These are phyloP conservation scores for Vitis cinerea DNA, from an alignment of 164 flowering plant genomes.

Conservation along the genomic window DNA sequence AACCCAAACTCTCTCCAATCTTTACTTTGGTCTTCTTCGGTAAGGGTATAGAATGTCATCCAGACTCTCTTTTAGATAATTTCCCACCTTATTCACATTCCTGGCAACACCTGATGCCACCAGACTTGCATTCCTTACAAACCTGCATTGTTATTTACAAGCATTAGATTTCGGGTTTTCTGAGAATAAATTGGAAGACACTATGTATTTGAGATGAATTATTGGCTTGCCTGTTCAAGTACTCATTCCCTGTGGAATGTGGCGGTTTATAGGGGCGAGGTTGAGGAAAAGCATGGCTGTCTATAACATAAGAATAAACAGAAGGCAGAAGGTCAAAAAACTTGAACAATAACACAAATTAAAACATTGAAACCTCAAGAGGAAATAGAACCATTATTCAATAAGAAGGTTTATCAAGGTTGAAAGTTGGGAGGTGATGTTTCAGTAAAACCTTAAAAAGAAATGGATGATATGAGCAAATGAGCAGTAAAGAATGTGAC, in stretches of 20 bases:
- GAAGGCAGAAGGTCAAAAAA: not conserved
- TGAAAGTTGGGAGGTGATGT: no score
- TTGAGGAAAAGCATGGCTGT: conserved; percentile 40
- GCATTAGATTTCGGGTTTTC: not conserved
- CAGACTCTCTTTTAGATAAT: conserved; percentile 55
- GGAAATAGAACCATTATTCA: no score
- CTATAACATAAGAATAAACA: conserved; percentile 23
- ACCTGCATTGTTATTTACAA: conserved; percentile 40
- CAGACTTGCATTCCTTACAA: conserved; percentile 63
- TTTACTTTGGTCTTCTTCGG: conserved; percentile 66
- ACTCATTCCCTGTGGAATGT: conserved; percentile 48
- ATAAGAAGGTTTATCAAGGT: no score
- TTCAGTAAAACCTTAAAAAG: no score
- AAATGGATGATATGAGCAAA: no score
- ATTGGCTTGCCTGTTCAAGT: conserved; percentile 53
- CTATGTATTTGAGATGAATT: not conserved
- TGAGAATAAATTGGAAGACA: not conserved
- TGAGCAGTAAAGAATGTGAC: no score
- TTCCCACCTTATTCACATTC: conserved; percentile 60
- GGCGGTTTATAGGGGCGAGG: conserved; percentile 48
- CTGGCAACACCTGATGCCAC: conserved; percentile 73
- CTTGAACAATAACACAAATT: not conserved
- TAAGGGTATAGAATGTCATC: conserved; percentile 72
- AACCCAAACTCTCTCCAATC: not conserved
- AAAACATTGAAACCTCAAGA: not conserved